phyloP scores from a whole-genome alignment of 2,329 filamentous ascomycete species.

The Coniochaeta pulveracea region DNA sequence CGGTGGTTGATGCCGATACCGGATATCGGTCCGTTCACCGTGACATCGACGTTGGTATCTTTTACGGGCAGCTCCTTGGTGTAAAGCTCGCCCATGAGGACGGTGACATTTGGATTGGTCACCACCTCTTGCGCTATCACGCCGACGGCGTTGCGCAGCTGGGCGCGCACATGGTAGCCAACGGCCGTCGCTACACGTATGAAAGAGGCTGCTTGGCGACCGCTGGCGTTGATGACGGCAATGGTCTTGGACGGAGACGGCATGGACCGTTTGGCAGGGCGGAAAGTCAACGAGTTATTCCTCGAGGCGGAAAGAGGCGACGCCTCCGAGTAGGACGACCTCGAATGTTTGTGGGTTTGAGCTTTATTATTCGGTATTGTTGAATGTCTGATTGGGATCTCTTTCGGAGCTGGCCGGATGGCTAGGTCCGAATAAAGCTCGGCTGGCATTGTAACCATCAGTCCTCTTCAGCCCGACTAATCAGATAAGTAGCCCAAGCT shows the following conservation, averaged over 20 bases:
- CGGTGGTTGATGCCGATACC: slow-evolving; percentile 58
- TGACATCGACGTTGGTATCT: slow-evolving; percentile 46
- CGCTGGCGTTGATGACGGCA: slow-evolving; percentile 90
- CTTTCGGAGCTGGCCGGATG: slow-evolving; percentile 20
- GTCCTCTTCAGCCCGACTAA: neutral
- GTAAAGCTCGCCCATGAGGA: slow-evolving; percentile 55
- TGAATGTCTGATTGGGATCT: slow-evolving; percentile 16
- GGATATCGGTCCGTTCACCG: slow-evolving; percentile 51
- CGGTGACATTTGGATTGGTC: slow-evolving; percentile 63
- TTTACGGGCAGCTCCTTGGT: slow-evolving; percentile 39
- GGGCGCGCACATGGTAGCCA: slow-evolving; percentile 85
- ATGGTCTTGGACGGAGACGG: slow-evolving; percentile 63
- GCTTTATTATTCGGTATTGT: slow-evolving; percentile 15
- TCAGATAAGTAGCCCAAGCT: too few relatives aligned
- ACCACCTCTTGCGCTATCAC: slow-evolving; percentile 82
- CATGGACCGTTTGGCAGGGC: slow-evolving; percentile 47
- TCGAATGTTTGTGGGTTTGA: slow-evolving; percentile 46
- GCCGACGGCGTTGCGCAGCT: slow-evolving; percentile 77
- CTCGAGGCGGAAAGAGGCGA: slow-evolving; percentile 42
- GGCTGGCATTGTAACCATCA: slow-evolving; percentile 17
- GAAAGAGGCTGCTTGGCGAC: slow-evolving; percentile 88
- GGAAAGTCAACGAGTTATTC: slow-evolving; percentile 51
- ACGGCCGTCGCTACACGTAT: slow-evolving; percentile 90
- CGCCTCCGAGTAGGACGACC: slow-evolving; percentile 50
- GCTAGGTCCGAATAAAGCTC: slow-evolving; percentile 21